These are phyloP conservation scores for Sclerotinia borealis DNA, from an alignment of 2,329 filamentous ascomycete species.

Conservation along the genomic window DNA sequence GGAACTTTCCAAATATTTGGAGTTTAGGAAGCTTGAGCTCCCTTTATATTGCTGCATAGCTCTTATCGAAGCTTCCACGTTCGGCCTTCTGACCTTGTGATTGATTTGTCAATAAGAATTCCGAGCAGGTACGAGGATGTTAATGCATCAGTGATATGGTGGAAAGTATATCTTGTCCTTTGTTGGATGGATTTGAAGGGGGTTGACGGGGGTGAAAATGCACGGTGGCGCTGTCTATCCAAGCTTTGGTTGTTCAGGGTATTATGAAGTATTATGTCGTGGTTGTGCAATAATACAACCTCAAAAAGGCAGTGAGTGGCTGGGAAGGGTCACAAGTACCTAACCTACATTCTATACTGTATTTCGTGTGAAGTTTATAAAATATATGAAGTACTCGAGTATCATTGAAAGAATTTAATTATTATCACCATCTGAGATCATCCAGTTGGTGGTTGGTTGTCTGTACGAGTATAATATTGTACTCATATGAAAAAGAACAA, in stretches of 20 bases:
- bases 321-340: no score
- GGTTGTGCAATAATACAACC: background rate
- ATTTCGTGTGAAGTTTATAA: no score
- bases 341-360: no score
- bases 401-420: no score
- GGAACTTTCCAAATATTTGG: background rate
- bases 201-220: background rate
- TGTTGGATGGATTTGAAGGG: background rate
- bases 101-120: background rate
- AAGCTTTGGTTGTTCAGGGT: slow-evolving; percentile 1
- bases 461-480: no score
- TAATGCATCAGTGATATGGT: background rate
- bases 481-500: no score
- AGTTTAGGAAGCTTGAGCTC: background rate
- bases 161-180: background rate
- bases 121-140: background rate
- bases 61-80: background rate
- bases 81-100: background rate
- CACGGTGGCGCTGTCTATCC: slow-evolving; percentile 1
- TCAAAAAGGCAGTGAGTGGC: background rate
- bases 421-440: no score
- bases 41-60: slow-evolving; percentile 11
- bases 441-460: no score
- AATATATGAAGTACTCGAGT: no score
- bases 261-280: background rate